Conservation (phyloP, 1,284 basidiomycete genomes). For the Dichomitus squalens region DNA sequence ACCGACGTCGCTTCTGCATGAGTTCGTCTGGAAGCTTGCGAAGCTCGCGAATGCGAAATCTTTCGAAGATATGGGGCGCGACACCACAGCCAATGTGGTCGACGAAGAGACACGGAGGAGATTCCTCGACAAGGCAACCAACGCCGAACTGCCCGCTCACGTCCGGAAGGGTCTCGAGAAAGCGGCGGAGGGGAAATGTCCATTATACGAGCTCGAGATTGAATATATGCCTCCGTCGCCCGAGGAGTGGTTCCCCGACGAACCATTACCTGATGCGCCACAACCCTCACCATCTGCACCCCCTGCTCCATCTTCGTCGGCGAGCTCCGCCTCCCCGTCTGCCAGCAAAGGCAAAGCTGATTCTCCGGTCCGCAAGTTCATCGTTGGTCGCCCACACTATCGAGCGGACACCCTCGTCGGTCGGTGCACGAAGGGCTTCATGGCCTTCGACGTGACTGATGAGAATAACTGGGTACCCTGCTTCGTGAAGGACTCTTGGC, state of each 20-base stretch:
- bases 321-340: not conserved
- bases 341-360: too few species aligned
- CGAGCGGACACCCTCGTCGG: conserved; percentile 3
- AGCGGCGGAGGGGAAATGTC: not conserved
- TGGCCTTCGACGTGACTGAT: conserved; percentile 2
- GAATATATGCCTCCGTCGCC: not conserved
- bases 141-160: not conserved
- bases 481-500: conserved; percentile 16
- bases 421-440: conserved; percentile 7
- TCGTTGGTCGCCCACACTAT: conserved; percentile 5
- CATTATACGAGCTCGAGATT: not conserved
- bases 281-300: not conserved
- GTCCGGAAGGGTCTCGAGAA: not conserved
- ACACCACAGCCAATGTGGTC: conserved; percentile 7
- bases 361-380: not conserved
- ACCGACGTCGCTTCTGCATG: not conserved
- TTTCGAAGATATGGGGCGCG: conserved; percentile 13
- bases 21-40: conserved; percentile 17
- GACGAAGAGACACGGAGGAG: too few species aligned
- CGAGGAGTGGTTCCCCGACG: not conserved
- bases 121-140: not conserved
- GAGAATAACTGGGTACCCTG: not conserved
- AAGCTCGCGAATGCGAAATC: not conserved
- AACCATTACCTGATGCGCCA: not conserved
- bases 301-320: too few species aligned